Evolutionary conservation across 164 flowering plant species (phyloP), one percentile per base, ranked within the genome.

Genomic region (Aristolochia californica): DNA sequence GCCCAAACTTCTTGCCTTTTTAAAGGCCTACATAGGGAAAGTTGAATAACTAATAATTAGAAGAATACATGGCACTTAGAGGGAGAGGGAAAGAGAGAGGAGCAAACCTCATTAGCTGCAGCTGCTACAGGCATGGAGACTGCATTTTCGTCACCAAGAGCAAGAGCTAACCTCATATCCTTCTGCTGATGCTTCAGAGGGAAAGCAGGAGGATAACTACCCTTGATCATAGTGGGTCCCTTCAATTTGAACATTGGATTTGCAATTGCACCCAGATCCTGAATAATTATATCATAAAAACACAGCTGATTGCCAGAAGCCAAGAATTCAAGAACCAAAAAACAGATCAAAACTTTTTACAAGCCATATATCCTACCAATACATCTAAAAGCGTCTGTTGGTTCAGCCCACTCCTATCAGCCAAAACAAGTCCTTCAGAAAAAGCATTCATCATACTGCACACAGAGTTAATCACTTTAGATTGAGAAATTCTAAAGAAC

Each of bases 171-270:
- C 63, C 96, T 82, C 96, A 93, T 83, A 68, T 93, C 97, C 70
- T 93, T 93, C 79, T 93, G 99, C 70, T 89, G 97, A 75, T 93
- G 99, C 69, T 93, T 93, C 26, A 93, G 70, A 66, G 97, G 99
- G 71, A 93, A 93, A 49, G 95, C 94, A 53, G 97, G 89, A 27
- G 94, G 56, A 62, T 80, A 83, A 55, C 50, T 83, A 55, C 60
- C 69, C 64, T 80, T 38, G 45, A 85, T 75, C 91, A 93, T 93
- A 9, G 85, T 52, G 1, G 97, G 95, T 64, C 98, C 98, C 68
- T 93, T 93, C 72, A 77, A 26, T 59, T 64, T 85, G 72, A 89
- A 83, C 95, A 93, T 87, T 18, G 94, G 91, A 66, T 80, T 88
- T 1, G 91, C 84, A 53, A 83, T 78, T 45, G 62, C 98, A 54